Evolutionary conservation across 176 grass and related monocot genomes (phyloP).

Genomic region (Thalia dealbata): DNA sequence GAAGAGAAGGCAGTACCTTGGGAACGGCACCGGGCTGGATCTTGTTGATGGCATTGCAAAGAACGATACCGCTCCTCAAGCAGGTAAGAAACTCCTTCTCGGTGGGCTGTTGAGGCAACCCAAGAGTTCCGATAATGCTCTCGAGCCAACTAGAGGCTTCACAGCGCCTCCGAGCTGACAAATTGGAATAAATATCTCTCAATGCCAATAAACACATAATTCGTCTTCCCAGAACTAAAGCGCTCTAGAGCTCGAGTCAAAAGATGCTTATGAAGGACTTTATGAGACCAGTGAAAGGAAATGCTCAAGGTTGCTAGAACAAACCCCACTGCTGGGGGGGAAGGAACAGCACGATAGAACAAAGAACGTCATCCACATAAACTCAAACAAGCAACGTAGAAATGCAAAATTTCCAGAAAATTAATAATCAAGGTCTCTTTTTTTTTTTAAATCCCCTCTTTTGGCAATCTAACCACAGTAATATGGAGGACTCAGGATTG

Average conservation of each 20-base stretch:
- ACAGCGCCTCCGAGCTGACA: constrained; percentile 56
- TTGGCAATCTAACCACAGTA: not conserved
- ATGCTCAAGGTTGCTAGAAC: not conserved
- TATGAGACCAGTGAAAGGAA: not conserved
- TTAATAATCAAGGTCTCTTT: not conserved
- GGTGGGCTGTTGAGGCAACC: constrained; percentile 36
- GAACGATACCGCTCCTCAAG: constrained; percentile 66
- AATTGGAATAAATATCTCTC: constrained; percentile 9
- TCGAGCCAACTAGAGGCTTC: constrained; percentile 72
- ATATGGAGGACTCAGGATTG: not conserved
- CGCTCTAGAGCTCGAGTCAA: not conserved
- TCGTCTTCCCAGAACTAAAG: too few species aligned
- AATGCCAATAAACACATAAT: not conserved
- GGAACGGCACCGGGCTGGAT: constrained; percentile 48
- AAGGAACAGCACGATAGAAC: not conserved
- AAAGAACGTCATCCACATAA: not conserved
- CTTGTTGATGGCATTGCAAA: constrained; percentile 83
- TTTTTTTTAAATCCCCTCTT: not conserved
- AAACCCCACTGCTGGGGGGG: not conserved
- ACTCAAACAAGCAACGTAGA: not conserved
- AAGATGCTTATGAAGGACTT: not conserved
- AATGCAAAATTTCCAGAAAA: not conserved
- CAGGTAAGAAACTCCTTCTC: constrained; percentile 56
- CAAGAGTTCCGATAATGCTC: constrained; percentile 36
- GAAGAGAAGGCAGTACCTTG: constrained; percentile 30